Percentiles rank a stretch among this genome's conserved stretches.
Conservation (phyloP, 2,329 filamentous ascomycete species). For the Fusarium hainanense region DNA sequence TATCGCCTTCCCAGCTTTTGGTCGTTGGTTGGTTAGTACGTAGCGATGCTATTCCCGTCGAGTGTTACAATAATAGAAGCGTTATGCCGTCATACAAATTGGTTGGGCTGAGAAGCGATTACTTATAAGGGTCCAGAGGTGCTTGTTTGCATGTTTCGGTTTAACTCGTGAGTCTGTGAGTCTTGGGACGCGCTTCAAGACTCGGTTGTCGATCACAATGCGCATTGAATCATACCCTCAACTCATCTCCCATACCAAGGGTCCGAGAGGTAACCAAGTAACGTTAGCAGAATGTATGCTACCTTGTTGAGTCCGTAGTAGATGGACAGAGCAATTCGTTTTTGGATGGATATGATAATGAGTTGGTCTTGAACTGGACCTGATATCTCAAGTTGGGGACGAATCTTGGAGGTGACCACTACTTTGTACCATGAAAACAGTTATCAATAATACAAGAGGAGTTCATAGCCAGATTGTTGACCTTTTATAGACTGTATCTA, state of each 20-base stretch:
- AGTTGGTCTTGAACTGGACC: not conserved
- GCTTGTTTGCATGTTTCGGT: constrained; percentile 13
- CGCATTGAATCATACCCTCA: constrained; percentile 9
- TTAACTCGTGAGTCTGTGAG: not conserved
- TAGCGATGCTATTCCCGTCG: constrained; percentile 9
- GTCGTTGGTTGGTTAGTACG: not conserved
- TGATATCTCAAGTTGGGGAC: not conserved
- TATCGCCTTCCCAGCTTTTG: not conserved
- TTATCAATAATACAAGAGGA: not conserved
- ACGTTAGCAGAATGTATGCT: not conserved
- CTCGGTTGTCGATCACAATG: constrained; percentile 31
- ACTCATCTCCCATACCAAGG: not conserved
- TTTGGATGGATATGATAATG: not conserved
- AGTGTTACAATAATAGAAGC: constrained; percentile 26
- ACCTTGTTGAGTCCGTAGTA: not conserved
- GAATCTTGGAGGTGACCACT: not conserved
- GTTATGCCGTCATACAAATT: not conserved
- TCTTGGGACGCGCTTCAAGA: not conserved
- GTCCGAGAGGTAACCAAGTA: not conserved
- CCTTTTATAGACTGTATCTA: not conserved
- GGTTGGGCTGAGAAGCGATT: constrained; percentile 11
- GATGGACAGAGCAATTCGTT: not conserved
- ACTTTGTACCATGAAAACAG: too few species aligned
- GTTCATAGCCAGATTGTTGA: not conserved
- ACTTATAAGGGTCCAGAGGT: not conserved